Evolutionary conservation across 2,329 filamentous ascomycete genomes (phyloP), one percentile per base, ranked within the genome.

Genomic region (Venturia aucupariae): DNA sequence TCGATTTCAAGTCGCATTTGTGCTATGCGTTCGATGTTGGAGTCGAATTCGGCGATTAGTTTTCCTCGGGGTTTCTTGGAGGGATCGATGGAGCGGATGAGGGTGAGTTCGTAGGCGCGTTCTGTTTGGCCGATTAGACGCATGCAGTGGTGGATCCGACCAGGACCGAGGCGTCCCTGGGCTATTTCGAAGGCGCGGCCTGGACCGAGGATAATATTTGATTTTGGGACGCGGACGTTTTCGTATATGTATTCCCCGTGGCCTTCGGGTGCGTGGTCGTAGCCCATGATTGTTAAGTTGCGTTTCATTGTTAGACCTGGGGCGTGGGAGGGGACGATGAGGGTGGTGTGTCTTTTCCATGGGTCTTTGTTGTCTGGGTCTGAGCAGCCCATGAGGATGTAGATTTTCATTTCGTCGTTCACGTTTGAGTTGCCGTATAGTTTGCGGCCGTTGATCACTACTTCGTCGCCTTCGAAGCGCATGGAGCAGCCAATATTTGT

Each of bases 61-160:
- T 77, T 73, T 35, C 76, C 74, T 30, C 75, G 70, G 54, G 77
- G 71, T 68, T 74, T 73, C 68, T 78, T 75, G 66, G 71, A 66
- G 55, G 74, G 67, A 66, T 76, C 73, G 67, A 73, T 72, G 69
- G 70, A 73, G 17, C 73, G 74, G 41, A 76, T 72, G 19, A 78
- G 72, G 3, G 75, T 75, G 11, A 77, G 72, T 66, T 77, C 76
- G 66, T 71, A 77, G 0, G 76, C 76, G 1, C 76, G 73, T 70
- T 78, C 76, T n/a, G 74, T 73, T 67, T 78, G 75, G 5, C 76
- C 76, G 62, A 78, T 75, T 8, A 77, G 66, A 10, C 76, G 72
- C 75, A 78, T 78, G 68, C 74, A 76, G 65, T 78, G 76, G 64
- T 78, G 75, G 62, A 78, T 78, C 51, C 76, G 71, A 3, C 76